phyloP scores from a whole-genome alignment of 371 early-diverging fungal species.

The Parasitella parasitica region DNA sequence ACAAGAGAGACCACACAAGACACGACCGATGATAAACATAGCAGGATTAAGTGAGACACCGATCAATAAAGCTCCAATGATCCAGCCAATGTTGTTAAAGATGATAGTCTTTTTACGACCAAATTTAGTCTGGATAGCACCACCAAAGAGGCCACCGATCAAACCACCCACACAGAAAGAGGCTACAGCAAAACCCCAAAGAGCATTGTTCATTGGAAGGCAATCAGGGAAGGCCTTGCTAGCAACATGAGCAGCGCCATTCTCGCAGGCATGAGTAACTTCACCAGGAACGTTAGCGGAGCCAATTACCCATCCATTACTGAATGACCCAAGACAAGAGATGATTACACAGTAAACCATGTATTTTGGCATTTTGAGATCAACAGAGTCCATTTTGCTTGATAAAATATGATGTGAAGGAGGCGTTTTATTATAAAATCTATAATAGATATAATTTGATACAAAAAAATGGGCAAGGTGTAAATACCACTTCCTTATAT shows the following conservation, averaged over 20 bases:
- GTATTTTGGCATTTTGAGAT: constrained; percentile 26
- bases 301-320: constrained; percentile 47
- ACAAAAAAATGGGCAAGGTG: background rate
- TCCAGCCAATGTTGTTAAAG: constrained; percentile 58
- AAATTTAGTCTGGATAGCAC: constrained; percentile 47
- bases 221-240: constrained; percentile 19
- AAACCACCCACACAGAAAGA: constrained; percentile 71
- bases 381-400: constrained; percentile 31
- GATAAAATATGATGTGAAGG: background rate
- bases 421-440: background rate
- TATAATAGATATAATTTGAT: background rate
- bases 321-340: constrained; percentile 34
- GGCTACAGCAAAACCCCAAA: constrained; percentile 60
- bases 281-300: constrained; percentile 45
- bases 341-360: constrained; percentile 42
- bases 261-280: constrained; percentile 19
- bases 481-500: background rate
- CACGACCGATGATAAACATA: constrained; percentile 73
- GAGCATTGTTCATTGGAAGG: constrained; percentile 21
- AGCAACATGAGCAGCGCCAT: constrained; percentile 1
- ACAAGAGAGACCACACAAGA: constrained; percentile 76
- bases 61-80: constrained; percentile 62
- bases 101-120: constrained; percentile 68
- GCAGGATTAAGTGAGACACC: constrained; percentile 47
- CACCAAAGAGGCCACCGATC: constrained; percentile 63